Evolutionary conservation across 1,284 basidiomycete genomes (phyloP), one percentile per base, ranked within the genome.

Genomic region (Rhodofomes roseus): DNA sequence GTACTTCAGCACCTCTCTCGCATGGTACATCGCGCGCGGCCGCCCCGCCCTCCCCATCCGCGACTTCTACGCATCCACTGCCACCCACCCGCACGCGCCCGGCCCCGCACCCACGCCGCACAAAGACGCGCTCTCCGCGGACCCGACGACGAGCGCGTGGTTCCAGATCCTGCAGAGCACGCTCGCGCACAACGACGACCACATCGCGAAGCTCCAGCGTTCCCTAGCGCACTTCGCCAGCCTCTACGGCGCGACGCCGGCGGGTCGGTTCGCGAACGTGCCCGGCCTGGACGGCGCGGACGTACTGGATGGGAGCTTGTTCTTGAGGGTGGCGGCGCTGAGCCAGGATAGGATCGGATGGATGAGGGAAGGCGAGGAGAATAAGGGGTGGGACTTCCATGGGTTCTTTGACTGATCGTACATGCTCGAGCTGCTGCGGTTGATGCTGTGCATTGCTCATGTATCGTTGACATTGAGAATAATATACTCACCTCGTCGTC

Each of bases 171-270:
- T 85, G 50, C 78, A 82, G 62, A 74, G 75, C 36, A 73, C 79
- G 43, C 65, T 85, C 52, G 67, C 77, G 25, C 81, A 85, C 63
- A 81, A 82, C 2, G 83, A 88, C 64, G 84, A 87, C 60, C 88
- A 90, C 68, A 67, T 88, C 3, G 77, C 80, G 61, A 89, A 89
- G 72, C 66, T 79, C 9, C 80, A 85, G 65, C 78, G 87, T 20
- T 74, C 86, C 2, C 71, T 89, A 27, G 77, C 79, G 6, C 81
- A 54, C 34, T 48, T 58, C 23, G 51, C 52, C 22, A 36, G 20
- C 40, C 14, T 58, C 25, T 44, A 23, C 8, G 56, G 23, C 5
- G 40, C 27, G 34, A 57, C 31, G 36, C 23, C 31, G n/a, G 7
- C 34, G 18, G 50, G 50, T 2, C 50, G 50, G n/a, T 52, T 52